Conservation (phyloP, 768 basidiomycete genomes). For the Tricholoma hemisulphureum region DNA sequence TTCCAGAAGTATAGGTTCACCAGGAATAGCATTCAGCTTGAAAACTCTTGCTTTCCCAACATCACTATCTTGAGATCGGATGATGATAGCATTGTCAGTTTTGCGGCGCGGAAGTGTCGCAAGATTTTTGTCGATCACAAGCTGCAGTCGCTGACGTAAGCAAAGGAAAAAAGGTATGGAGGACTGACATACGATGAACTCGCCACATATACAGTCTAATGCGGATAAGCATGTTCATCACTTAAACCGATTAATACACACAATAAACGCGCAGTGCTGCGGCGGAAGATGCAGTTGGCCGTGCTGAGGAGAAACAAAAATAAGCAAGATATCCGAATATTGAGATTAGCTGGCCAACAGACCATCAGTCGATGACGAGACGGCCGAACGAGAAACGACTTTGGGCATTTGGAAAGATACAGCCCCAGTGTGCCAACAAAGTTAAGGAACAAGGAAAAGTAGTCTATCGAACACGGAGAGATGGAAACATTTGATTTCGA, state of each 20-base stretch:
- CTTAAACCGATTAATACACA: constrained; percentile 36
- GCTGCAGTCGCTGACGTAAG: constrained; percentile 39
- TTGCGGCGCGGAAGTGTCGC: constrained; percentile 65
- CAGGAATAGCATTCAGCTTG: constrained; percentile 77
- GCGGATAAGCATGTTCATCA: constrained; percentile 9
- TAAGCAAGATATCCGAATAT: constrained; percentile 1
- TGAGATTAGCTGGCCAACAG: constrained; percentile 18
- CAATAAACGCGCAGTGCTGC: constrained; percentile 81
- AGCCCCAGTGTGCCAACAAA: too few species aligned
- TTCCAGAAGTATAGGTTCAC: constrained; percentile 73
- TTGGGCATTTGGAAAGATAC: constrained; percentile 69
- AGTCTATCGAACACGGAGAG: not conserved
- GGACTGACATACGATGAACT: constrained; percentile 65
- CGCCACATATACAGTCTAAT: constrained; percentile 83
- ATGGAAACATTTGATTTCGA: constrained; percentile 1
- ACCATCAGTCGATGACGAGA: constrained; percentile 89
- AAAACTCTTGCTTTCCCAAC: constrained; percentile 65
- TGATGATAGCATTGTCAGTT: constrained; percentile 77
- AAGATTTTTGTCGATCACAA: constrained; percentile 78
- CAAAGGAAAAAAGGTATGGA: not conserved
- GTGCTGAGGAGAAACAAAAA: constrained; percentile 44
- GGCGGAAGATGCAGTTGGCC: constrained; percentile 75
- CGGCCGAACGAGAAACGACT: constrained; percentile 83
- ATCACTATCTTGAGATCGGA: constrained; percentile 68
- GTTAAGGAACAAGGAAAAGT: not conserved